Percentiles rank a stretch among this genome's conserved stretches.
phyloP scores from a whole-genome alignment of 75 land plant genomes.

The Selaginella tamariscina region DNA sequence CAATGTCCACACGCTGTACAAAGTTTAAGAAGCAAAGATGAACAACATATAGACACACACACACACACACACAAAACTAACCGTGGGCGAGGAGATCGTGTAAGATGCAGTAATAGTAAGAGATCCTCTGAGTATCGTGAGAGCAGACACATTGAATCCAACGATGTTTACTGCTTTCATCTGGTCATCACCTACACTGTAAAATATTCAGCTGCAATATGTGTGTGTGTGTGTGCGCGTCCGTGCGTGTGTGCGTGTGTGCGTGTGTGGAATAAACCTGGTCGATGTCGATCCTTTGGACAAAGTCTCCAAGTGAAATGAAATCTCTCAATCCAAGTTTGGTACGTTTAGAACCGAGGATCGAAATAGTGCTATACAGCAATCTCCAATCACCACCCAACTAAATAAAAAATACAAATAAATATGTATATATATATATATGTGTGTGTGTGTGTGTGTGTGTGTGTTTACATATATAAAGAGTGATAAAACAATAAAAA shows the following conservation, averaged over 20 bases:
- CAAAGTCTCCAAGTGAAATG: constrained; percentile 65
- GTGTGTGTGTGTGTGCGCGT: constrained; percentile 9
- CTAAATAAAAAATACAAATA: constrained; percentile 18
- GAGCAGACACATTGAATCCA: constrained; percentile 53
- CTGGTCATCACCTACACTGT: too few relatives aligned
- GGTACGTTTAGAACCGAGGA: constrained; percentile 72
- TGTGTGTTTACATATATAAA: too few relatives aligned
- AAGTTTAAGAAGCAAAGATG: too few relatives aligned
- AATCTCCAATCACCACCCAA: constrained; percentile 79
- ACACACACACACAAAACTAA: too few relatives aligned
- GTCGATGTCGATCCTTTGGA: constrained; percentile 52
- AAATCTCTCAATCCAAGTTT: constrained; percentile 87
- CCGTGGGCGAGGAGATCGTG: constrained; percentile 55
- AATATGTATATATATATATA: too few relatives aligned
- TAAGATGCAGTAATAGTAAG: constrained; percentile 77
- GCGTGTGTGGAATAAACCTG: constrained; percentile 31
- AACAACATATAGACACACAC: too few relatives aligned
- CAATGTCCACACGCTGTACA: constrained; percentile 68
- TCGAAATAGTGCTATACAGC: constrained; percentile 77
- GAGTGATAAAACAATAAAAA: too few relatives aligned
- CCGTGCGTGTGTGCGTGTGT: not conserved
- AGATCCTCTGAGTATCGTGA: constrained; percentile 57
- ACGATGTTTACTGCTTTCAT: constrained; percentile 63
- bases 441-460: too few relatives aligned
- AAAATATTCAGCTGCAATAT: too few relatives aligned